Conservation (phyloP, 768 basidiomycete species). For the Porpolomopsis calyptriformis region DNA sequence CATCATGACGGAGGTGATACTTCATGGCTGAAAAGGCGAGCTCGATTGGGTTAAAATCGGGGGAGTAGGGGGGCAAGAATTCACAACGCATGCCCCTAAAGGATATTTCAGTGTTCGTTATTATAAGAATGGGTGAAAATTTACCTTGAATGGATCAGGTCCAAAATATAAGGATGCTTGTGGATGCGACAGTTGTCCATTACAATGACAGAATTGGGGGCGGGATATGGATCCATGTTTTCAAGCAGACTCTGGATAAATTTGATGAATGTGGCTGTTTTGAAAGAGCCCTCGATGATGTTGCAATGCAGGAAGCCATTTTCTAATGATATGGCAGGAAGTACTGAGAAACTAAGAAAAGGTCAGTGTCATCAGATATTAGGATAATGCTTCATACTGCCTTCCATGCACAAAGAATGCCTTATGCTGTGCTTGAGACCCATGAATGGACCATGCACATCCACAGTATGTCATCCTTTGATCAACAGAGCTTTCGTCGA, state of each 20-base stretch:
- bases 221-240: constrained; percentile 23
- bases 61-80: constrained; percentile 22
- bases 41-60: constrained; percentile 23
- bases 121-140: background rate
- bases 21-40: constrained; percentile 18
- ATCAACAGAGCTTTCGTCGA: background rate
- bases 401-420: background rate
- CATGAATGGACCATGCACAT: background rate
- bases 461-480: background rate
- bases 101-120: background rate
- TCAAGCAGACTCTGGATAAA: constrained; percentile 17
- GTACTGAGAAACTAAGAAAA: constrained; percentile 21
- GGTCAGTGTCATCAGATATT: too few relatives aligned
- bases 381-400: too few relatives aligned
- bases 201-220: constrained; percentile 20
- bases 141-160: constrained; percentile 13
- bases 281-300: constrained; percentile 20
- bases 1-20: constrained; percentile 11
- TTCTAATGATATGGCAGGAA: constrained; percentile 19
- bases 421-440: background rate
- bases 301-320: constrained; percentile 17
- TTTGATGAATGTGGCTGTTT: constrained; percentile 11
- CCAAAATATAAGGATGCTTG: constrained; percentile 12
- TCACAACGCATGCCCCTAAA: constrained; percentile 8
- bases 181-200: constrained; percentile 28